Evolutionary conservation across 2,329 filamentous ascomycete species (phyloP).

Genomic region (Ascochyta lentis): DNA sequence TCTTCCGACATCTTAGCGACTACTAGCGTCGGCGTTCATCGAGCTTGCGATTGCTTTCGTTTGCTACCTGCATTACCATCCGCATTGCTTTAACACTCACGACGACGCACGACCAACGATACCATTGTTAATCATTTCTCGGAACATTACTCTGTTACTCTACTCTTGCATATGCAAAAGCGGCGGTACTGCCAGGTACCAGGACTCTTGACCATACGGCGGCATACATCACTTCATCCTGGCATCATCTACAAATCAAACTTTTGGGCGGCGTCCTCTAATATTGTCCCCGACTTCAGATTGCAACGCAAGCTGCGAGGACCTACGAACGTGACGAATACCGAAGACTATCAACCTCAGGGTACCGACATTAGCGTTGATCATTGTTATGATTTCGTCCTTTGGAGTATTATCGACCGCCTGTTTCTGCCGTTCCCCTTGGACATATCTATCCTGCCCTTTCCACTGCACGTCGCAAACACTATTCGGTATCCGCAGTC

Average conservation of each 20-base stretch:
- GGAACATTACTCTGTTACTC: slow-evolving; percentile 33
- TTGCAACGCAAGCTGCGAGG: slow-evolving; percentile 39
- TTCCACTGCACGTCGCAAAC: slow-evolving; percentile 23
- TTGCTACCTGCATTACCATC: slow-evolving; percentile 40
- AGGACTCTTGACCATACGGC: slow-evolving; percentile 24
- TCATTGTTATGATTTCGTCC: slow-evolving; percentile 40
- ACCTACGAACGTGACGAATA: slow-evolving; percentile 47
- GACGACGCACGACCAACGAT: slow-evolving; percentile 44
- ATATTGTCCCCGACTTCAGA: slow-evolving; percentile 24
- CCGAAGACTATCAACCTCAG: slow-evolving; percentile 50
- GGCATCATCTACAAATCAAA: slow-evolving; percentile 17
- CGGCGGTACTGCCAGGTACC: slow-evolving; percentile 26
- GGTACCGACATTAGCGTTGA: slow-evolving; percentile 50
- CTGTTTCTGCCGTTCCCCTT: slow-evolving; percentile 16
- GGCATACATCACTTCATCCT: slow-evolving; percentile 25
- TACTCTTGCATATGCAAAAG: slow-evolving; percentile 40
- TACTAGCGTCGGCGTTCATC: slow-evolving; percentile 48
- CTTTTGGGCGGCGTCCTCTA: slow-evolving; percentile 18
- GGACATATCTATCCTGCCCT: slow-evolving; percentile 29
- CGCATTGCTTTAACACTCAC: slow-evolving; percentile 38
- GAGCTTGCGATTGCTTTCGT: slow-evolving; percentile 38
- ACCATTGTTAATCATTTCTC: slow-evolving; percentile 46
- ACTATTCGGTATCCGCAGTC: slow-evolving; percentile 47
- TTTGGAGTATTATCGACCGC: slow-evolving; percentile 14
- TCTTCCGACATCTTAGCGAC: slow-evolving; percentile 45